Evolutionary conservation across 2,329 filamentous ascomycete species (phyloP).

Genomic region (Pseudogymnoascus sp.): DNA sequence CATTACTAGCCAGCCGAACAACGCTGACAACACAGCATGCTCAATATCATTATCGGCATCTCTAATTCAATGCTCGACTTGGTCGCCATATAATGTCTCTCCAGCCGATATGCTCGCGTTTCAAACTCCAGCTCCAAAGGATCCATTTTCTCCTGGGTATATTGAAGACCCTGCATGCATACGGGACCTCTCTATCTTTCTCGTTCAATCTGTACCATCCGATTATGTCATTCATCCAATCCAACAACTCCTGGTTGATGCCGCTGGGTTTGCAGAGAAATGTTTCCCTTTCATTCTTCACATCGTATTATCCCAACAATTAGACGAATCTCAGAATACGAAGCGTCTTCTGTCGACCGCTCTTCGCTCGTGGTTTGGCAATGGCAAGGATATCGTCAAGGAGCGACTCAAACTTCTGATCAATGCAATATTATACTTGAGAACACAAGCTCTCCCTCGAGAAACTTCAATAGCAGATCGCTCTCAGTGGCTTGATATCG

Average conservation of each 20-base stretch:
- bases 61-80: conserved; percentile 48
- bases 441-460: conserved; percentile 65
- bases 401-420: conserved; percentile 67
- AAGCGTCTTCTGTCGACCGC: conserved; percentile 59
- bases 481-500: conserved; percentile 76
- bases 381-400: conserved; percentile 38
- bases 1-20: background rate
- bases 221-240: conserved; percentile 66
- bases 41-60: conserved; percentile 37
- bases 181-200: conserved; percentile 49
- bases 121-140: background rate
- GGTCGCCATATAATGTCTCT: conserved; percentile 48
- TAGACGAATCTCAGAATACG: conserved; percentile 51
- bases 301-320: conserved; percentile 64
- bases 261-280: conserved; percentile 63
- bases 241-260: conserved; percentile 54
- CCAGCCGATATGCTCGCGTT: conserved; percentile 39
- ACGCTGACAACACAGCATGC: conserved; percentile 13
- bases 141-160: conserved; percentile 18
- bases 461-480: conserved; percentile 76
- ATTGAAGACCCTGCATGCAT: conserved; percentile 52
- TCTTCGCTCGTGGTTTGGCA: conserved; percentile 56
- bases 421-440: conserved; percentile 78
- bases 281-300: conserved; percentile 82
- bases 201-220: conserved; percentile 52